A percentile compares a stretch with the other conserved stretches of the same genome.
phyloP scores from a whole-genome alignment of 1,139 yeast species.

The Hansenula sp. region DNA sequence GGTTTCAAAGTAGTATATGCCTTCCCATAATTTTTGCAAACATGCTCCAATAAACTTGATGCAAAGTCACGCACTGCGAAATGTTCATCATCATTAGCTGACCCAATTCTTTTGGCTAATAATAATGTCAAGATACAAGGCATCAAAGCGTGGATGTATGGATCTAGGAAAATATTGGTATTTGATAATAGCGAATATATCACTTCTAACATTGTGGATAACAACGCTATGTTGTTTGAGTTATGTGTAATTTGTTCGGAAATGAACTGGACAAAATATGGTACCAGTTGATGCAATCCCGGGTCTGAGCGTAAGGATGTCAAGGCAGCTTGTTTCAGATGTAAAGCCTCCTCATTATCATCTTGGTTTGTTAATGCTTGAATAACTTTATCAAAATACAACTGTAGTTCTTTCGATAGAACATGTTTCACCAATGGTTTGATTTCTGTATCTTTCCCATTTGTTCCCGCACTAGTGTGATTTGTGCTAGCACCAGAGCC shows the following conservation, averaged over 20 bases:
- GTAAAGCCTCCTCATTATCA: conserved; percentile 31
- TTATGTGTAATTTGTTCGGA: conserved; percentile 95
- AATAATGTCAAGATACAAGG: conserved; percentile 90
- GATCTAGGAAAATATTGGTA: conserved; percentile 85
- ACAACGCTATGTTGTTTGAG: conserved; percentile 64
- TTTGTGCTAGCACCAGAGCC: conserved; percentile 6
- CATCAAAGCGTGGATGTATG: conserved; percentile 94
- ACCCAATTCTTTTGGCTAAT: conserved; percentile 87
- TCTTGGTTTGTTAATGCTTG: conserved; percentile 67
- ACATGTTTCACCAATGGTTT: conserved; percentile 97
- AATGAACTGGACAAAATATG: conserved; percentile 92
- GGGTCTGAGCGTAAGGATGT: conserved; percentile 86
- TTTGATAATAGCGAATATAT: conserved; percentile 82
- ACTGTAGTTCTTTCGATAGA: conserved; percentile 86
- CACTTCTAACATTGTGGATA: conserved; percentile 89
- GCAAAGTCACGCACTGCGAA: conserved; percentile 81
- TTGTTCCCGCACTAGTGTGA: not conserved
- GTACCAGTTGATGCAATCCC: conserved; percentile 94
- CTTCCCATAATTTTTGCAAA: conserved; percentile 75
- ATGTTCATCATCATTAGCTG: conserved; percentile 30
- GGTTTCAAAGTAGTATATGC: conserved; percentile 90
- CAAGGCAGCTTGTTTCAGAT: conserved; percentile 73
- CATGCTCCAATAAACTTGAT: conserved; percentile 74
- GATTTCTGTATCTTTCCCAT: conserved; percentile 58
- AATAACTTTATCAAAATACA: conserved; percentile 88